Conservation (phyloP, 2,329 filamentous ascomycete species). For the Verticillium zaregamsianum region DNA sequence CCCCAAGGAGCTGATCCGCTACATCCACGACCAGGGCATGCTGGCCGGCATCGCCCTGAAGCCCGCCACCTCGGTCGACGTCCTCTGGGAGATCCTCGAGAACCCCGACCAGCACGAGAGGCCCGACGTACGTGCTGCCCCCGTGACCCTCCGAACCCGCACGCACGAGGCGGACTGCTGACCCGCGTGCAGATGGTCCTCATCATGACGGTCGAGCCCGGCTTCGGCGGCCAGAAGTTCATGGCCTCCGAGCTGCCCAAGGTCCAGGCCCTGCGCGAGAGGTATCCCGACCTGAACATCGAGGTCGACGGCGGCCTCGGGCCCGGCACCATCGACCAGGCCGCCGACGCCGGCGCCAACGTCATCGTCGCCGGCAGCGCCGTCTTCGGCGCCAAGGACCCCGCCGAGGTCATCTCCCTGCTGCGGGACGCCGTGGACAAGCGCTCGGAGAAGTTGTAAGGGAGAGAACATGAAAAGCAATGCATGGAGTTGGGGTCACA, state of each 20-base stretch:
- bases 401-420: slow-evolving; percentile 78
- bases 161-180: no score
- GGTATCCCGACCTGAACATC: slow-evolving; percentile 91
- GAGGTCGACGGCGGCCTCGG: slow-evolving; percentile 94
- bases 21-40: slow-evolving; percentile 85
- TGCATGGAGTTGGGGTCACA: neutral
- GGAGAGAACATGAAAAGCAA: slow-evolving; percentile 1
- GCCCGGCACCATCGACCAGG: slow-evolving; percentile 84
- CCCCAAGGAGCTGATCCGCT: slow-evolving; percentile 80
- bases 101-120: slow-evolving; percentile 66
- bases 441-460: slow-evolving; percentile 34
- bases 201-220: slow-evolving; percentile 96
- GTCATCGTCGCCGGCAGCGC: slow-evolving; percentile 97
- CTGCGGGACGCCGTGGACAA: slow-evolving; percentile 76
- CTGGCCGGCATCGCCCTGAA: slow-evolving; percentile 94
- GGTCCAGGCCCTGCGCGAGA: slow-evolving; percentile 74
- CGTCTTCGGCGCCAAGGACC: slow-evolving; percentile 89
- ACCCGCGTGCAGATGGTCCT: slow-evolving; percentile 75
- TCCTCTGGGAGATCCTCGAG: slow-evolving; percentile 86
- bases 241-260: slow-evolving; percentile 96
- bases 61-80: slow-evolving; percentile 84
- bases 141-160: no score
- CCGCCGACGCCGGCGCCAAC: slow-evolving; percentile 92
- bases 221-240: slow-evolving; percentile 97
- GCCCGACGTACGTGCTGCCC: slow-evolving; percentile 69